Evolutionary conservation across 495 filamentous ascomycete genomes (phyloP).

Genomic region (Podospora anserina): DNA sequence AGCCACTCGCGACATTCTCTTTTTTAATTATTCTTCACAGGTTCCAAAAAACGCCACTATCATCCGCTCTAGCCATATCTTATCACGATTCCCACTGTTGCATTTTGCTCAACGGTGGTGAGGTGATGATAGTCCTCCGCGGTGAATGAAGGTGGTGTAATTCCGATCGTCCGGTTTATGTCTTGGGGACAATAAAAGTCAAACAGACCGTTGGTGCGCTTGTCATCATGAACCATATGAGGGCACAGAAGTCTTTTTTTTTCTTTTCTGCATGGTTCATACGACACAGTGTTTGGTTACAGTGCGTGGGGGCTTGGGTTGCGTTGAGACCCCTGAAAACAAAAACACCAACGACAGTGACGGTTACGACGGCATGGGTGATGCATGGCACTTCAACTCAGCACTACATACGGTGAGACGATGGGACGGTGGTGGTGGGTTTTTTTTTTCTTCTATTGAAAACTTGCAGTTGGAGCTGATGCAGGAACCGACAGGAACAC

Average conservation of each 20-base stretch:
- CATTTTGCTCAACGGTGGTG: too few relatives aligned
- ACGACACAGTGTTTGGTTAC: background rate
- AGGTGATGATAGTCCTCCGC: too few relatives aligned
- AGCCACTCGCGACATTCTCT: too few relatives aligned
- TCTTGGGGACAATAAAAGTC: background rate
- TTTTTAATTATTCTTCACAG: too few relatives aligned
- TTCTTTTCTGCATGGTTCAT: background rate
- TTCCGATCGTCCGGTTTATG: background rate
- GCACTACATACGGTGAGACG: background rate
- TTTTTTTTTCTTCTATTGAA: background rate
- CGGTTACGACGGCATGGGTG: background rate
- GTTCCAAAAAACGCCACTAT: background rate
- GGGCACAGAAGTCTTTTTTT: background rate
- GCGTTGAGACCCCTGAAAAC: background rate
- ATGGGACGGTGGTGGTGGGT: background rate
- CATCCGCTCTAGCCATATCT: too few relatives aligned
- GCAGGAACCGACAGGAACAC: background rate
- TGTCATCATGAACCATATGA: background rate
- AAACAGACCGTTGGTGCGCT: background rate
- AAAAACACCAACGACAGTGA: background rate
- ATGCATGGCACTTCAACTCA: background rate
- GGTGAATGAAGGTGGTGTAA: background rate
- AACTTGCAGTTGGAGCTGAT: background rate
- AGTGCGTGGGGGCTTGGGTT: background rate
- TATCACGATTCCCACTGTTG: too few relatives aligned